Conservation (phyloP, 371 early-diverging fungal species). For the Mortierella sp. region DNA sequence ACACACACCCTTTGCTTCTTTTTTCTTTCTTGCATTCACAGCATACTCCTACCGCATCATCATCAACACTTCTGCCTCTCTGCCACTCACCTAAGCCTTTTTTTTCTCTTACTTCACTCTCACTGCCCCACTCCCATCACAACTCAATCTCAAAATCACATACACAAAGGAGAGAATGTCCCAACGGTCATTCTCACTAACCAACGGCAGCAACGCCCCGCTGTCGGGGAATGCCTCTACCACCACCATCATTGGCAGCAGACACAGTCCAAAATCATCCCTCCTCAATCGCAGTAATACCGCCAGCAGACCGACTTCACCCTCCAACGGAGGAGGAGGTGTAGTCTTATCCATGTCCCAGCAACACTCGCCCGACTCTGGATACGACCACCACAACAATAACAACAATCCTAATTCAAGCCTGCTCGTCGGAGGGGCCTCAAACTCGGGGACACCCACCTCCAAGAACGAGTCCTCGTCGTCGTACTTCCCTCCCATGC, state of each 20-base stretch:
- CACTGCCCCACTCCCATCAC: neutral
- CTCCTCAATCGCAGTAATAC: slow-evolving; percentile 41
- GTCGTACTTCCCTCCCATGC: slow-evolving; percentile 31
- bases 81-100: neutral
- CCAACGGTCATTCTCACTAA: slow-evolving; percentile 32
- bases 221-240: slow-evolving; percentile 16
- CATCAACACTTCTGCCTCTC: neutral
- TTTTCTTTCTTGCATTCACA: neutral
- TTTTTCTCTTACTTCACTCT: neutral
- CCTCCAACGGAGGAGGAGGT: slow-evolving; percentile 16
- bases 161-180: slow-evolving; percentile 28
- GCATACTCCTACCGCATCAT: slow-evolving; percentile 9
- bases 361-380: slow-evolving; percentile 20
- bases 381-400: slow-evolving; percentile 13
- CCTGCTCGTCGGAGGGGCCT: neutral
- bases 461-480: slow-evolving; percentile 26
- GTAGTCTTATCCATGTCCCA: slow-evolving; percentile 9
- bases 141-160: neutral
- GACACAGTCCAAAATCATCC: slow-evolving; percentile 34
- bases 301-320: slow-evolving; percentile 48
- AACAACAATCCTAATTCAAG: slow-evolving; percentile 6
- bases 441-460: neutral
- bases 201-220: slow-evolving; percentile 22
- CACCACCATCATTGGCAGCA: slow-evolving; percentile 23
- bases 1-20: neutral